Conservation (phyloP, 129 eudicot species). For the Chrysanthemum makinoi region DNA sequence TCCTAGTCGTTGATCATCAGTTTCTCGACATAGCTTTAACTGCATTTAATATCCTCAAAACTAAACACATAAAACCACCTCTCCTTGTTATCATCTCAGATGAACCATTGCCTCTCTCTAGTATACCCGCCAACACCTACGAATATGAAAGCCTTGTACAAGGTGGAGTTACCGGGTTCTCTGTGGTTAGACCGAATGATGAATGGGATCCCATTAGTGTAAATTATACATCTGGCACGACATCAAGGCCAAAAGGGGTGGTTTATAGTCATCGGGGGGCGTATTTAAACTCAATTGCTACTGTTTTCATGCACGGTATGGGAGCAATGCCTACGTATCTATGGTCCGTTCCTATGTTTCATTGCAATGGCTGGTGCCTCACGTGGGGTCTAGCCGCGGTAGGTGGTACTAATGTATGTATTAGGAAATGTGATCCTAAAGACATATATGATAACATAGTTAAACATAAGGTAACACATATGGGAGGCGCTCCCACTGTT, state of each 20-base stretch:
- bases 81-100: constrained; percentile 49
- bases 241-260: constrained; percentile 91
- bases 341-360: constrained; percentile 97
- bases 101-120: not conserved
- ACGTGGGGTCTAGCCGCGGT: constrained; percentile 85
- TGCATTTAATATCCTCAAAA: constrained; percentile 46
- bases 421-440: constrained; percentile 58
- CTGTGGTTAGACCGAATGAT: constrained; percentile 43
- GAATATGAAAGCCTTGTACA: constrained; percentile 34
- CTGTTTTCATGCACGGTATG: constrained; percentile 72
- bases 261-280: constrained; percentile 87
- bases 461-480: constrained; percentile 65
- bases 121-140: constrained; percentile 11
- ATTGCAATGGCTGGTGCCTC: constrained; percentile 95
- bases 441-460: constrained; percentile 58
- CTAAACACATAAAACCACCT: constrained; percentile 30
- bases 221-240: constrained; percentile 93
- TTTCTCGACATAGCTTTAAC: constrained; percentile 46
- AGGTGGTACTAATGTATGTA: constrained; percentile 85
- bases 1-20: constrained; percentile 65
- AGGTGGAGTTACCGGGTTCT: constrained; percentile 41
- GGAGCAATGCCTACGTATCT: constrained; percentile 55
- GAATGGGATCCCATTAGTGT: constrained; percentile 82
- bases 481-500: constrained; percentile 93
- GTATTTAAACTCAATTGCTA: constrained; percentile 73